phyloP scores from a whole-genome alignment of 306 rosid species.

The Dalbergia oliveri region DNA sequence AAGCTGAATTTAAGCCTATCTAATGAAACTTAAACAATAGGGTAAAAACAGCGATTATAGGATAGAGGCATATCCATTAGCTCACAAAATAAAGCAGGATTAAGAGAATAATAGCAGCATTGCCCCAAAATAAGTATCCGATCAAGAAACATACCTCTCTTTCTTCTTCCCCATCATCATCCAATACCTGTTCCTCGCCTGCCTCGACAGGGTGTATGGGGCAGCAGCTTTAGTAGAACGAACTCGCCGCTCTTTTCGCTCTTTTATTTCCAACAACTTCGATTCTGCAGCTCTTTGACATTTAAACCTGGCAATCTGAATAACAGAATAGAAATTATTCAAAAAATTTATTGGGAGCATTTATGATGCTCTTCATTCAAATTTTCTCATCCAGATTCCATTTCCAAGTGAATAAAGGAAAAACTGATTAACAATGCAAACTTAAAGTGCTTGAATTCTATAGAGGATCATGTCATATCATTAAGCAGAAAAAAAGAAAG shows the following conservation, averaged over 20 bases:
- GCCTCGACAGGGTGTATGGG: slow-evolving; percentile 85
- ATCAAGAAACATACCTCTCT: slow-evolving; percentile 75
- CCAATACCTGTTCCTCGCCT: slow-evolving; percentile 88
- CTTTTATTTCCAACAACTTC: slow-evolving; percentile 89
- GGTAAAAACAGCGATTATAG: slow-evolving; percentile 2
- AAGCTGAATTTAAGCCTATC: slow-evolving; percentile 32
- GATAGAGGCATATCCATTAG: slow-evolving; percentile 2
- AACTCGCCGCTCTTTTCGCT: slow-evolving; percentile 89
- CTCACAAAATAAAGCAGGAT: slow-evolving; percentile 36
- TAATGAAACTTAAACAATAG: slow-evolving; percentile 4
- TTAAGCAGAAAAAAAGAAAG: neutral
- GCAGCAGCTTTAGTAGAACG: slow-evolving; percentile 94
- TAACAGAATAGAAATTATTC: slow-evolving; percentile 32
- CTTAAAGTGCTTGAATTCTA: neutral
- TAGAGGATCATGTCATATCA: slow-evolving; percentile 3
- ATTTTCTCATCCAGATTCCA: slow-evolving; percentile 31
- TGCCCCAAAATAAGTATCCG: slow-evolving; percentile 2
- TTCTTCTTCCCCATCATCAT: slow-evolving; percentile 96
- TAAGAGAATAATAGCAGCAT: slow-evolving; percentile 22
- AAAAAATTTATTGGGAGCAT: slow-evolving; percentile 7
- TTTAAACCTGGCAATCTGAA: slow-evolving; percentile 90
- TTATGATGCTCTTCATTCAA: slow-evolving; percentile 9
- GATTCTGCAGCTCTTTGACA: slow-evolving; percentile 89
- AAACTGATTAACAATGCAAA: slow-evolving; percentile 18
- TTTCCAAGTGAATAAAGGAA: slow-evolving; percentile 3